Conservation (phyloP, 495 filamentous ascomycete genomes). For the Pyronema domesticum region DNA sequence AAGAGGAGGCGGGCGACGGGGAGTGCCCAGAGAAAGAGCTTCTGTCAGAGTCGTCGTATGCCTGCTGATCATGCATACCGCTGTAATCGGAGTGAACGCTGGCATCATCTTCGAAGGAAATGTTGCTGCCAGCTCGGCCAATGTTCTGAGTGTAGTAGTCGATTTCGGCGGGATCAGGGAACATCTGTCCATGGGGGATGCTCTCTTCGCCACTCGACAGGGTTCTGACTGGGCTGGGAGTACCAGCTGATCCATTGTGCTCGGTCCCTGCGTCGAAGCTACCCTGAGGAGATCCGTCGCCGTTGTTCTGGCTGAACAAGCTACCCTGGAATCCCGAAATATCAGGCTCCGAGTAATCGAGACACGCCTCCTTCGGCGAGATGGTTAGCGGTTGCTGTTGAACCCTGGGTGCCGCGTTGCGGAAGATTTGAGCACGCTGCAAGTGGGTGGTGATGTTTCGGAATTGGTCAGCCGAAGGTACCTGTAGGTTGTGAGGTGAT, state of each 20-base stretch:
- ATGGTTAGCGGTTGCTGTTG: slow-evolving; percentile 60
- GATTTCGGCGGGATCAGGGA: slow-evolving; percentile 7
- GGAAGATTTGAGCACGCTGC: slow-evolving; percentile 33
- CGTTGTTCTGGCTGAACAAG: slow-evolving; percentile 16
- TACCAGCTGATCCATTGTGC: not conserved
- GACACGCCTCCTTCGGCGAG: slow-evolving; percentile 80
- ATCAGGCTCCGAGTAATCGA: slow-evolving; percentile 63
- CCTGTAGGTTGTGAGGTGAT: slow-evolving; percentile 32
- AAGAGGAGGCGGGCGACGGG: too few relatives aligned
- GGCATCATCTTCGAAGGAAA: slow-evolving; percentile 21
- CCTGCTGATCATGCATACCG: too few relatives aligned
- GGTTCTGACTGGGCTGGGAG: slow-evolving; percentile 14
- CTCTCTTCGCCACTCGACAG: slow-evolving; percentile 2
- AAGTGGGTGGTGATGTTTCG: slow-evolving; percentile 51
- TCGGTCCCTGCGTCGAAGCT: too few relatives aligned
- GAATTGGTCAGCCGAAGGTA: slow-evolving; percentile 58
- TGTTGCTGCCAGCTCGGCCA: slow-evolving; percentile 18
- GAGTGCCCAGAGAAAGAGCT: too few relatives aligned
- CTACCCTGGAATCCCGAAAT: slow-evolving; percentile 33
- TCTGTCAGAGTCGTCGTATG: too few relatives aligned
- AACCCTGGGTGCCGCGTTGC: slow-evolving; percentile 36
- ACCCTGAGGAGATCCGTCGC: slow-evolving; percentile 9
- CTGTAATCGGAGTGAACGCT: slow-evolving; percentile 23
- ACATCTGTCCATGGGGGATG: slow-evolving; percentile 22
- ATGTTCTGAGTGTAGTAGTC: slow-evolving; percentile 16